Conservation (phyloP, 1,284 basidiomycete species). For the Limonomyces culmigenus region DNA sequence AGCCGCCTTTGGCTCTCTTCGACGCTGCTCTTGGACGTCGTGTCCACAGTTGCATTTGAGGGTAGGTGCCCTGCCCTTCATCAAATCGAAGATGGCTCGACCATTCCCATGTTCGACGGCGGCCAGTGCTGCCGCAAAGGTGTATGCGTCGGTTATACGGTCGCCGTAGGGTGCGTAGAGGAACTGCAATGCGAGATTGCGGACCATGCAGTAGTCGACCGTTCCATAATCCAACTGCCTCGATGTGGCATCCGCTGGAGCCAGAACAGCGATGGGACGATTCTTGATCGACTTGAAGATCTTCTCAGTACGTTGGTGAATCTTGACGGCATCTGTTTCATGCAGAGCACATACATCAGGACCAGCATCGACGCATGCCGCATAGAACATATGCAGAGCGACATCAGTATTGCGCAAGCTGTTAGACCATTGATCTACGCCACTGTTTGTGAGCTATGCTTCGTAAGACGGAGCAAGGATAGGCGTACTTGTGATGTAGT, state of each 20-base stretch:
- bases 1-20: no score
- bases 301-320: neutral
- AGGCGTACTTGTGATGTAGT: no score
- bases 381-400: neutral
- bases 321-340: neutral
- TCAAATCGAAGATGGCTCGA: neutral
- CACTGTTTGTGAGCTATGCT: no score
- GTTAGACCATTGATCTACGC: neutral
- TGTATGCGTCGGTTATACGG: neutral
- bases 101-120: neutral
- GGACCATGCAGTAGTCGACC: neutral
- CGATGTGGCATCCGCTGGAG: no score
- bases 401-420: neutral
- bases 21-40: no score
- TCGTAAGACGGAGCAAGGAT: no score
- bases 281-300: neutral
- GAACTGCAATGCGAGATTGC: no score
- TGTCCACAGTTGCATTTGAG: no score
- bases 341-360: neutral
- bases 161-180: no score
- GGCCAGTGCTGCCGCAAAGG: neutral
- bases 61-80: neutral
- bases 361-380: neutral
- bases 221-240: neutral
- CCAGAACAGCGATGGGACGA: neutral